Conservation (phyloP, 352 stramenopile species). For the Lagenidium giganteum region DNA sequence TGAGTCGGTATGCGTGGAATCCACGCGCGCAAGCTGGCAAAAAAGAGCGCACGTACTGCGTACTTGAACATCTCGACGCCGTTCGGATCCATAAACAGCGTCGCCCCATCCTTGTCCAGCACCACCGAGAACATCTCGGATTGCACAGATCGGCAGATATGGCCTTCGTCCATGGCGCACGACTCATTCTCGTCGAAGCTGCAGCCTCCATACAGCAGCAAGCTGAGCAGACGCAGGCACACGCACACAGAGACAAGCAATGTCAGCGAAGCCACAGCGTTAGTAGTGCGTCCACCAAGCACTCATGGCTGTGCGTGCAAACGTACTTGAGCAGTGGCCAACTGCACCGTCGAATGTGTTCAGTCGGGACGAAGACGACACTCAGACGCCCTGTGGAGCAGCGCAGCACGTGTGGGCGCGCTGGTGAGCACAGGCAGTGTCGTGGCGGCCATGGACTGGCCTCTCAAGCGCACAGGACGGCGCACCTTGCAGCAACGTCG, state of each 20-base stretch:
- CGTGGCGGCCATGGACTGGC: no score
- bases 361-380: conserved; percentile 71
- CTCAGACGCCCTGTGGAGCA: conserved; percentile 58
- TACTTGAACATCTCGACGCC: conserved; percentile 78
- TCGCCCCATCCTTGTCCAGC: conserved; percentile 67
- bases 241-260: background rate
- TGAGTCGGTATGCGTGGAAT: background rate
- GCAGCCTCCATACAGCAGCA: conserved; percentile 79
- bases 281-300: background rate
- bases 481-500: conserved; percentile 74
- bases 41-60: conserved; percentile 30
- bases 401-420: no score
- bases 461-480: no score
- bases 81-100: conserved; percentile 81
- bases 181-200: conserved; percentile 71
- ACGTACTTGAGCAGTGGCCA: conserved; percentile 83
- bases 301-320: background rate
- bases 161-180: conserved; percentile 32
- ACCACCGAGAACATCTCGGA: conserved; percentile 85
- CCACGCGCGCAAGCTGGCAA: background rate
- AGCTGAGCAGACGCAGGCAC: conserved; percentile 21
- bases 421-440: no score
- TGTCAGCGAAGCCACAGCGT: background rate
- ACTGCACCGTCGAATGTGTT: conserved; percentile 64
- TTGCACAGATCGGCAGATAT: conserved; percentile 73